Evolutionary conservation across 768 basidiomycete genomes (phyloP).

Genomic region (Scleroderma bovista): DNA sequence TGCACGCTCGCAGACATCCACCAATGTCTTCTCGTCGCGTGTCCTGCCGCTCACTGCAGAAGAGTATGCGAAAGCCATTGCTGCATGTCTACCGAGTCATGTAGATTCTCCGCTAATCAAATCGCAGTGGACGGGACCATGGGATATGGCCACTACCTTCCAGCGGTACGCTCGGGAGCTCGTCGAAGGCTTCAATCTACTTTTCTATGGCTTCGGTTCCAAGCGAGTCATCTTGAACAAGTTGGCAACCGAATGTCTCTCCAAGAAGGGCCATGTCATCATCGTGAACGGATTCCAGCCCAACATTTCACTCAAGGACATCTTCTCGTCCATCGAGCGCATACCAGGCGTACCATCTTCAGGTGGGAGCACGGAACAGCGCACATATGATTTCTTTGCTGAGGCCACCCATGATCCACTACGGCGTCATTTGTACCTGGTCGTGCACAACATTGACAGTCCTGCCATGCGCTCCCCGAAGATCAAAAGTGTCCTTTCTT

Average conservation of each 20-base stretch:
- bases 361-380: constrained; percentile 45
- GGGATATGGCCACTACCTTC: constrained; percentile 34
- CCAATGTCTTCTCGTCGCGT: constrained; percentile 72
- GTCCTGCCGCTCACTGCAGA: constrained; percentile 67
- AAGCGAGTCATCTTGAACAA: constrained; percentile 73
- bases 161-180: constrained; percentile 67
- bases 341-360: constrained; percentile 27
- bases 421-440: constrained; percentile 55
- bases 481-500: constrained; percentile 59
- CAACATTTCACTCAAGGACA: constrained; percentile 58
- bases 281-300: constrained; percentile 78
- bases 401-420: constrained; percentile 14
- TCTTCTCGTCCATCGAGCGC: constrained; percentile 55
- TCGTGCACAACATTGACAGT: constrained; percentile 88
- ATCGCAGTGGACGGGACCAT: constrained; percentile 18
- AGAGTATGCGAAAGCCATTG: constrained; percentile 43
- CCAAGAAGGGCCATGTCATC: constrained; percentile 63
- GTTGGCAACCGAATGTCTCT: constrained; percentile 57
- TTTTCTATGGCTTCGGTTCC: constrained; percentile 88
- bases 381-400: constrained; percentile 61
- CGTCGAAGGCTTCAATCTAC: constrained; percentile 76
- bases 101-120: neutral
- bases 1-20: constrained; percentile 64
- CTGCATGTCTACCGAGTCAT: constrained; percentile 17
- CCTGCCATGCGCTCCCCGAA: constrained; percentile 60